A percentile compares a stretch with the other conserved stretches of the same genome.
These are phyloP conservation scores for Talaromyces albobiverticillius DNA, from an alignment of 2,329 filamentous ascomycete genomes.

Conservation along the genomic window DNA sequence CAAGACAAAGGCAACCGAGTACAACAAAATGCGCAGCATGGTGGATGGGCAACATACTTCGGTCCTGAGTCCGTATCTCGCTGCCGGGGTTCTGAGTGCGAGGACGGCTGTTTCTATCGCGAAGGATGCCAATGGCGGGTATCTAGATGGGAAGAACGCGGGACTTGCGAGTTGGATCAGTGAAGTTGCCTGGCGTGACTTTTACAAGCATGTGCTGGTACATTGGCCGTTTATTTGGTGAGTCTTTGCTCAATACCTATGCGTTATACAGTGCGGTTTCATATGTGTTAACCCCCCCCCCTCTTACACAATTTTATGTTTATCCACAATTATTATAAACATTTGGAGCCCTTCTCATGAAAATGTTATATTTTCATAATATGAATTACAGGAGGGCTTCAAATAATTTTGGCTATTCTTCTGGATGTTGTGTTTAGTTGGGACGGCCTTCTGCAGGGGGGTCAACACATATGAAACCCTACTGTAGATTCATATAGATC, in stretches of 20 bases:
- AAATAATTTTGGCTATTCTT: no score
- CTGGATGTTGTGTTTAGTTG: no score
- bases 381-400: no score
- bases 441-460: no score
- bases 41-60: constrained; percentile 64
- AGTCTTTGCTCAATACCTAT: constrained; percentile 15
- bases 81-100: constrained; percentile 65
- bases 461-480: no score
- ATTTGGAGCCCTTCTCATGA: no score
- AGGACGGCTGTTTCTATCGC: constrained; percentile 66
- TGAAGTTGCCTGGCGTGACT: constrained; percentile 83
- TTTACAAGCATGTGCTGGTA: constrained; percentile 81
- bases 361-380: no score
- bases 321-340: no score
- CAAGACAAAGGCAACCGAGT: constrained; percentile 59
- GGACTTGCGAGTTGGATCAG: constrained; percentile 74
- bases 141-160: constrained; percentile 63
- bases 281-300: no score
- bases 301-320: no score
- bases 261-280: no score
- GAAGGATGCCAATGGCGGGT: constrained; percentile 57
- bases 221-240: constrained; percentile 71
- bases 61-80: constrained; percentile 67
- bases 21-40: constrained; percentile 64
- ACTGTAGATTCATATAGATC: no score